These are phyloP conservation scores for Thuja plicata DNA, from an alignment of 83 land plant genomes.

Conservation along the genomic window DNA sequence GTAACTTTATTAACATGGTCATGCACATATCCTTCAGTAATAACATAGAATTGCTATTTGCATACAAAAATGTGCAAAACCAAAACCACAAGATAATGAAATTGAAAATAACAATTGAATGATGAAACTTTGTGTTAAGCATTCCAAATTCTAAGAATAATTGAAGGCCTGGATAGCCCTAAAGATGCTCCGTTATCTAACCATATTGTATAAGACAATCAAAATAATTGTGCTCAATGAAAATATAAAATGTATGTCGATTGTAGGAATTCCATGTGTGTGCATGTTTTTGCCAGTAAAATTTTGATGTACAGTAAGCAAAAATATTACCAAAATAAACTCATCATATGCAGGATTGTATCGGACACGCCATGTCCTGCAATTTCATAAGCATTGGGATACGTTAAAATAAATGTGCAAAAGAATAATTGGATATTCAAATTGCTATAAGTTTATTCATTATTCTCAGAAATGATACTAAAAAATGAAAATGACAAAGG, in stretches of 20 bases:
- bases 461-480: not conserved
- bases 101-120: not conserved
- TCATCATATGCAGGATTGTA: constrained; percentile 87
- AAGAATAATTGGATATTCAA: not conserved
- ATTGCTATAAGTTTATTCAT: not conserved
- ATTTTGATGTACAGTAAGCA: constrained; percentile 1
- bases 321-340: constrained; percentile 66
- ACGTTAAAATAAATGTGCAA: not conserved
- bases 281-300: constrained; percentile 13
- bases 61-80: not conserved
- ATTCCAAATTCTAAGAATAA: not conserved
- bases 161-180: not conserved
- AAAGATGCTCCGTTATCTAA: no score
- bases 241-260: not conserved
- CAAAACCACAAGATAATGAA: not conserved
- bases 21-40: not conserved
- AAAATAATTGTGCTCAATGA: not conserved
- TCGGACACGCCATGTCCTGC: constrained; percentile 85
- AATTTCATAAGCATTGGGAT: constrained; percentile 4
- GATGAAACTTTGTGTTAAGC: not conserved
- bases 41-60: not conserved
- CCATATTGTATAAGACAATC: not conserved
- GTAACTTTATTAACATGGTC: not conserved
- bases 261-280: not conserved
- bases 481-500: not conserved